Evolutionary conservation across 2,329 filamentous ascomycete species (phyloP).

Genomic region (Alternaria gansuensis): DNA sequence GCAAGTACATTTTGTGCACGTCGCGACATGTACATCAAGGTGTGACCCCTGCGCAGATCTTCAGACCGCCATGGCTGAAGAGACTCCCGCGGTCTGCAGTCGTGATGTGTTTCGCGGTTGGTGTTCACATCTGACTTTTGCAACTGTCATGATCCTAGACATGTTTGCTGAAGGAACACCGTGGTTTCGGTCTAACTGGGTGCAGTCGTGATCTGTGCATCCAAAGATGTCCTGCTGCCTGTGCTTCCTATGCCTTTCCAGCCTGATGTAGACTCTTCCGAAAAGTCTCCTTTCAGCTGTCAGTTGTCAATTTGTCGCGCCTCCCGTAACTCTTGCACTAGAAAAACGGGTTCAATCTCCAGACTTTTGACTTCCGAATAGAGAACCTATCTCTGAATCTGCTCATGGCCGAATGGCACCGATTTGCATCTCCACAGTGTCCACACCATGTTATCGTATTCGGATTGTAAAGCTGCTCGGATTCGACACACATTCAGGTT

Average conservation of each 20-base stretch:
- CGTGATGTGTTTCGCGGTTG: constrained; percentile 4
- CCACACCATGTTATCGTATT: constrained; percentile 1
- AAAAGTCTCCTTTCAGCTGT: constrained; percentile 3
- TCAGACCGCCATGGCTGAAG: constrained; percentile 7
- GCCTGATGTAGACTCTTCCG: constrained; percentile 1
- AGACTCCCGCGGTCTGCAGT: constrained; percentile 3
- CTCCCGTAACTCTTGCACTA: constrained; percentile 11
- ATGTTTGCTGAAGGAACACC: constrained; percentile 3
- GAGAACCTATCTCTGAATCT: neutral
- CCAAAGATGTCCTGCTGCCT: constrained; percentile 2
- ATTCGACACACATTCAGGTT: constrained; percentile 1
- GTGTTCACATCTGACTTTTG: neutral
- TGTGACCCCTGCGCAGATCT: constrained; percentile 8
- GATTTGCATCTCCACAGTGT: neutral
- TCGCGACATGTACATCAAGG: constrained; percentile 1
- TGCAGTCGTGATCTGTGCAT: constrained; percentile 9
- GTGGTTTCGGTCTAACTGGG: constrained; percentile 2
- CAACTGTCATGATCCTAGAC: constrained; percentile 8
- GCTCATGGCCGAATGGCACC: neutral
- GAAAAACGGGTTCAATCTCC: constrained; percentile 5
- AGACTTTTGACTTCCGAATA: neutral
- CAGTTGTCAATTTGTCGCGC: constrained; percentile 14
- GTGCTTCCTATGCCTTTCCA: constrained; percentile 2
- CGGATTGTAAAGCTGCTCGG: constrained; percentile 2
- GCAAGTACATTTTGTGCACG: constrained; percentile 1